Evolutionary conservation across 73 alveolate genomes (phyloP).

Genomic region (Diophrys sp.): DNA sequence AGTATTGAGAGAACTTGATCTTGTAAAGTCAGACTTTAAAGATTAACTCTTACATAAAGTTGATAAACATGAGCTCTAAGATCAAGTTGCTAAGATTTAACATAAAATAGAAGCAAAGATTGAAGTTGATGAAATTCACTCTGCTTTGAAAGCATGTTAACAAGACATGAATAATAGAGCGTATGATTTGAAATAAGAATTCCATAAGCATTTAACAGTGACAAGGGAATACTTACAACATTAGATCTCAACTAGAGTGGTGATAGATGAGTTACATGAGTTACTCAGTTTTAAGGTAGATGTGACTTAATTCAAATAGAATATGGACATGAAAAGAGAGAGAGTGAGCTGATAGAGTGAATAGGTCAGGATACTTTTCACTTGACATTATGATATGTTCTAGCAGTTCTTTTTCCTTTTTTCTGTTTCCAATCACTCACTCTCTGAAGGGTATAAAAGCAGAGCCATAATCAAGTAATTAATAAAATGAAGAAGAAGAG

Average conservation of each 20-base stretch:
- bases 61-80: too few species aligned
- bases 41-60: too few species aligned
- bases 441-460: too few species aligned
- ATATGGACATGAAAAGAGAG: conserved; percentile 30
- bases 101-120: conserved; percentile 11
- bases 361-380: too few species aligned
- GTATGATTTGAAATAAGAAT: background rate
- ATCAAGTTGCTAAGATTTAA: background rate
- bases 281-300: conserved; percentile 25
- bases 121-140: conserved; percentile 12
- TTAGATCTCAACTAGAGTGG: conserved; percentile 8
- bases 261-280: conserved; percentile 15
- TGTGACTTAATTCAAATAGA: conserved; percentile 6
- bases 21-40: too few species aligned
- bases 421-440: too few species aligned
- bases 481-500: conserved; percentile 24
- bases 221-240: background rate
- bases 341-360: too few species aligned
- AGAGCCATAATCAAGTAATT: too few species aligned
- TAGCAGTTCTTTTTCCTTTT: too few species aligned
- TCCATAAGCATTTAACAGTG: background rate
- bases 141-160: background rate
- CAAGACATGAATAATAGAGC: background rate
- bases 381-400: too few species aligned
- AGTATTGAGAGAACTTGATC: conserved; percentile 11